Evolutionary conservation across 208 protist genomes (phyloP).

Genomic region (Acanthamoeba healyi): DNA sequence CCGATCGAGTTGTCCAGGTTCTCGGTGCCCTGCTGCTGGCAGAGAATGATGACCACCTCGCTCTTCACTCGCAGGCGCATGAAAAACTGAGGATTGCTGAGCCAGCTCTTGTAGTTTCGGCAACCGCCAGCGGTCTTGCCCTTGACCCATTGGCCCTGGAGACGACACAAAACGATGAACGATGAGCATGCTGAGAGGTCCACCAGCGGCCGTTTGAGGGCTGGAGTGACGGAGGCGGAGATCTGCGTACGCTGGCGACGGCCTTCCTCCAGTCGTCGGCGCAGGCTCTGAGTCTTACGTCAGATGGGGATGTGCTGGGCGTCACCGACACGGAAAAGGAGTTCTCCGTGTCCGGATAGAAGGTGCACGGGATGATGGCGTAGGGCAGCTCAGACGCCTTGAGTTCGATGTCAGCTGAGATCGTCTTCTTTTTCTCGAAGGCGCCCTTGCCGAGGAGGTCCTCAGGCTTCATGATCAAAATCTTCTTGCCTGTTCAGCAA

Average conservation of each 20-base stretch:
- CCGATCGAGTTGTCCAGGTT: conserved; percentile 54
- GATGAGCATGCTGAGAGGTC: too few species aligned
- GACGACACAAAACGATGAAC: too few species aligned
- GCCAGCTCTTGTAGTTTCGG: conserved; percentile 58
- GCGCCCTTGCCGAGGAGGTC: conserved; percentile 53
- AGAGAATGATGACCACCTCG: conserved; percentile 59
- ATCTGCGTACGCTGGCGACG: neutral
- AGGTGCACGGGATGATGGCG: conserved; percentile 64
- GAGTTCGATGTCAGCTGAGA: conserved; percentile 6
- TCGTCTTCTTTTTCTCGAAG: conserved; percentile 61
- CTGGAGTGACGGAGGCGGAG: too few species aligned
- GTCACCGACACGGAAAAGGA: conserved; percentile 34
- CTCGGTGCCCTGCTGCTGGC: conserved; percentile 18
- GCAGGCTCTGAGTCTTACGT: neutral
- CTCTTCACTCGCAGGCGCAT: neutral
- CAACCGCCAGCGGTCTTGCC: conserved; percentile 46
- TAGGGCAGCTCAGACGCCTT: conserved; percentile 28
- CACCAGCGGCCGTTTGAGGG: too few species aligned
- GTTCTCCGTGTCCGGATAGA: conserved; percentile 38
- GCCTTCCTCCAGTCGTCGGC: conserved; percentile 39
- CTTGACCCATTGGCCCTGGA: conserved; percentile 57
- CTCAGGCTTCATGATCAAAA: conserved; percentile 29
- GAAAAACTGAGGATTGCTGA: conserved; percentile 46
- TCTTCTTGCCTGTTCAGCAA: neutral
- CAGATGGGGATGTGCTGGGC: conserved; percentile 9